Conservation (phyloP, 2,329 filamentous ascomycete species). For the Geosmithia morbida region DNA sequence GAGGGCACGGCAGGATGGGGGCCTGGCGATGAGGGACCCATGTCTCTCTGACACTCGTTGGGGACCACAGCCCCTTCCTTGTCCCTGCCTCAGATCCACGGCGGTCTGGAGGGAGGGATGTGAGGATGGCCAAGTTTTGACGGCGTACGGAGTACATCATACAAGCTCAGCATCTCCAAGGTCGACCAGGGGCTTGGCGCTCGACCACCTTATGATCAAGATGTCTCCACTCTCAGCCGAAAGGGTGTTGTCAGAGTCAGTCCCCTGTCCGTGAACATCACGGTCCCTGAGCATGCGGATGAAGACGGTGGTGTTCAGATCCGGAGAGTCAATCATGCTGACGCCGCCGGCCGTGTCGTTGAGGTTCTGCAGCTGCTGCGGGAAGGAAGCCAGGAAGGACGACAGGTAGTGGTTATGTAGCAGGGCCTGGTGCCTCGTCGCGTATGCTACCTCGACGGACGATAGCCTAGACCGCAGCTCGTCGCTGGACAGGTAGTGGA, state of each 20-base stretch:
- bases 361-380: conserved; percentile 61
- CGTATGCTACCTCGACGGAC: conserved; percentile 63
- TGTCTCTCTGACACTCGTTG: too few relatives aligned
- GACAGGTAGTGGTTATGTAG: conserved; percentile 73
- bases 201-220: conserved; percentile 59
- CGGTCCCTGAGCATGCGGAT: conserved; percentile 53
- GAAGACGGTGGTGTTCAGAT: conserved; percentile 74
- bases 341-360: conserved; percentile 85
- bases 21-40: too few relatives aligned
- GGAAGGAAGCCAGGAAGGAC: conserved; percentile 76
- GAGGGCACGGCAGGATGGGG: too few relatives aligned
- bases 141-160: conserved; percentile 20
- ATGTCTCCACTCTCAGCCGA: conserved; percentile 48
- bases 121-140: background rate
- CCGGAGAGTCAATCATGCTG: conserved; percentile 84
- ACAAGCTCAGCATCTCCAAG: conserved; percentile 42
- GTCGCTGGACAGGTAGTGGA: conserved; percentile 53
- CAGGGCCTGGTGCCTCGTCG: conserved; percentile 71
- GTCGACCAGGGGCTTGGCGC: conserved; percentile 48
- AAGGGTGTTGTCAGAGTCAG: conserved; percentile 46
- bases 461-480: conserved; percentile 51
- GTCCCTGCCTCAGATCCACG: too few relatives aligned
- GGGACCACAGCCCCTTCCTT: too few relatives aligned
- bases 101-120: background rate
- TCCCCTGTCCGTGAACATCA: conserved; percentile 44